A percentile compares a stretch with the other conserved stretches of the same genome.
phyloP scores from a whole-genome alignment of 139 green algal genomes.

The Coccomyxa sp. region DNA sequence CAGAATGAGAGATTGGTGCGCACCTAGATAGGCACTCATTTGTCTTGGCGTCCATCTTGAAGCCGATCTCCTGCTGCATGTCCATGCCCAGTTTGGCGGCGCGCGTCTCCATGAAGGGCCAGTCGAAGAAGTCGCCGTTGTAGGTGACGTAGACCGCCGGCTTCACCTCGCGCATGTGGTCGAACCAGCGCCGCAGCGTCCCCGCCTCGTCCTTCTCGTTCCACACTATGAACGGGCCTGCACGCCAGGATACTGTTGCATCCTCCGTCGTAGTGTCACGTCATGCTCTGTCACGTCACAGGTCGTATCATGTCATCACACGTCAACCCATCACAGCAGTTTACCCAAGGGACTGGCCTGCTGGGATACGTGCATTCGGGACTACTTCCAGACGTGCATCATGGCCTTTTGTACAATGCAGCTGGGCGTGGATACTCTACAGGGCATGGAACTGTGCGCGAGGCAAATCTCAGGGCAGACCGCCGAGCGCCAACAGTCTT shows the following conservation, averaged over 20 bases:
- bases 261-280: too few species aligned
- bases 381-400: too few species aligned
- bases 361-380: too few species aligned
- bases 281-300: background rate
- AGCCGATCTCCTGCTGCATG: constrained; percentile 78
- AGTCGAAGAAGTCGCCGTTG: constrained; percentile 99
- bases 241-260: too few species aligned
- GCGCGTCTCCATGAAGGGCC: constrained; percentile 90
- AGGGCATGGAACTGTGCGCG: background rate
- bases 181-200: constrained; percentile 83
- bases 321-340: too few species aligned
- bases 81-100: constrained; percentile 78
- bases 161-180: constrained; percentile 83
- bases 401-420: background rate
- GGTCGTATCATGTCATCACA: too few species aligned
- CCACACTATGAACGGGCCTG: constrained; percentile 87
- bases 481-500: background rate
- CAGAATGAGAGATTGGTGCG: background rate
- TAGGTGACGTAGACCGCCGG: constrained; percentile 97
- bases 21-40: constrained; percentile 29
- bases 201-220: constrained; percentile 83
- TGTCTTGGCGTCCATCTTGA: constrained; percentile 39
- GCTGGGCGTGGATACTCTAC: background rate
- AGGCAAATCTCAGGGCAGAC: background rate
- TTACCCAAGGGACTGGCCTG: too few species aligned